Evolutionary conservation across 169 alveolate species (phyloP).

Genomic region (Cryptosporidium ryanae): DNA sequence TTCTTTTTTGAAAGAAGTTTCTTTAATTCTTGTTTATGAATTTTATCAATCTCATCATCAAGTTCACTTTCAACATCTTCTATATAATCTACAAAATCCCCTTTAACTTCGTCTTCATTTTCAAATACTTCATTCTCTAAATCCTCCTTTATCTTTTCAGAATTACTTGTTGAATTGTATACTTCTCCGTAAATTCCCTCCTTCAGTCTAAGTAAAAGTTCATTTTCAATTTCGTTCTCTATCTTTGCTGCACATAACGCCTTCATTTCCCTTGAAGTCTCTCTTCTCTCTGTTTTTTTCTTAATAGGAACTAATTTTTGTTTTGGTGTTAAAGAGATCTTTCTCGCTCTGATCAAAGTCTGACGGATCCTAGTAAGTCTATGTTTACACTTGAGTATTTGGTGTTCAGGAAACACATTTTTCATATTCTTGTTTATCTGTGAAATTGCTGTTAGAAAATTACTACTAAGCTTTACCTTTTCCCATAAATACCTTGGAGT

Average conservation of each 20-base stretch:
- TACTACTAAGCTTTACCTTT: slow-evolving; percentile 91
- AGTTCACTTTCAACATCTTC: slow-evolving; percentile 71
- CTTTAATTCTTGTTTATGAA: slow-evolving; percentile 67
- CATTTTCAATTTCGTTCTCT: slow-evolving; percentile 95
- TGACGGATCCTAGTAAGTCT: slow-evolving; percentile 95
- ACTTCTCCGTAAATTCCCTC: slow-evolving; percentile 86
- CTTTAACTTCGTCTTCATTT: slow-evolving; percentile 17
- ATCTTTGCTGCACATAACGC: slow-evolving; percentile 98
- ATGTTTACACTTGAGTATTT: slow-evolving; percentile 95
- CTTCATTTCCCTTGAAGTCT: slow-evolving; percentile 93
- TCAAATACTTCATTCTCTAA: slow-evolving; percentile 74
- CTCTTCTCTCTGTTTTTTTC: slow-evolving; percentile 98
- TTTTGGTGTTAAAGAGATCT: slow-evolving; percentile 84
- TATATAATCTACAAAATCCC: slow-evolving; percentile 68
- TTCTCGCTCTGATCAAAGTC: slow-evolving; percentile 93
- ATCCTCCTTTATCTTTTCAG: slow-evolving; percentile 78
- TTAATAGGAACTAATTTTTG: slow-evolving; percentile 92
- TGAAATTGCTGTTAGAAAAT: slow-evolving; percentile 91
- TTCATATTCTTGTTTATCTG: slow-evolving; percentile 93
- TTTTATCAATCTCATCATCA: slow-evolving; percentile 76
- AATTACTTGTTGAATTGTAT: slow-evolving; percentile 84
- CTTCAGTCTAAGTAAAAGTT: slow-evolving; percentile 92
- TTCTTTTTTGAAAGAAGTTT: slow-evolving; percentile 44
- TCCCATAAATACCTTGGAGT: slow-evolving; percentile 98
- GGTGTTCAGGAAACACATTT: slow-evolving; percentile 92